A percentile compares a stretch with the other conserved stretches of the same genome.
These are phyloP conservation scores for Perkinsus olseni DNA, from an alignment of 169 alveolate species.

Conservation along the genomic window DNA sequence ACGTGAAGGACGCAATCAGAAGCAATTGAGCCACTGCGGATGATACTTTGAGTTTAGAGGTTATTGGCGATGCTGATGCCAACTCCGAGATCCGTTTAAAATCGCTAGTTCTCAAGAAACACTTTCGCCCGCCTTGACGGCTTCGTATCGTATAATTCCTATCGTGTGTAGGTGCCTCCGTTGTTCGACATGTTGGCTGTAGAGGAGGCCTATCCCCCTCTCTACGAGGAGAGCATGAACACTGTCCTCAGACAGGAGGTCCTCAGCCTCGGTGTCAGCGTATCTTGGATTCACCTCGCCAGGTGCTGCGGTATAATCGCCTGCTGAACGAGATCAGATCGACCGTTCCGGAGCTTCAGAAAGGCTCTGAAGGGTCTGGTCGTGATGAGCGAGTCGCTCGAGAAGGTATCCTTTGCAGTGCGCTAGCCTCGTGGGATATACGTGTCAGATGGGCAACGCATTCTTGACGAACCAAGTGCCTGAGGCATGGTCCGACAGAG, in stretches of 20 bases:
- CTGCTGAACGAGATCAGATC: slow-evolving; percentile 57
- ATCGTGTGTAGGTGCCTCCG: slow-evolving; percentile 39
- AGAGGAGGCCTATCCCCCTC: slow-evolving; percentile 67
- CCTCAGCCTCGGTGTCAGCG: slow-evolving; percentile 27
- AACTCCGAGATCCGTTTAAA: too few relatives aligned
- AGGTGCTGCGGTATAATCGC: slow-evolving; percentile 63
- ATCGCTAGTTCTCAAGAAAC: too few relatives aligned
- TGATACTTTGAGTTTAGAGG: too few relatives aligned
- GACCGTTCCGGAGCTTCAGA: slow-evolving; percentile 59
- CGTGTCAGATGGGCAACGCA: slow-evolving; percentile 51
- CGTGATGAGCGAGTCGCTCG: slow-evolving; percentile 82
- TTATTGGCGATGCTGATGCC: too few relatives aligned
- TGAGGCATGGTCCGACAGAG: slow-evolving; percentile 68
- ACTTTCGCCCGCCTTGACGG: too few relatives aligned
- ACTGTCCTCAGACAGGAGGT: slow-evolving; percentile 77
- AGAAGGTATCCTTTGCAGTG: slow-evolving; percentile 21
- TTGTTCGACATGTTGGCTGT: slow-evolving; percentile 65
- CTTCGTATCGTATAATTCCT: neutral
- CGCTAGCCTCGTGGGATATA: neutral
- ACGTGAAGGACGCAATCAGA: too few relatives aligned
- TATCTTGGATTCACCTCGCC: neutral
- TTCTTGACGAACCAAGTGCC: slow-evolving; percentile 79
- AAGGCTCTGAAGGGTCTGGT: slow-evolving; percentile 85
- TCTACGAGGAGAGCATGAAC: slow-evolving; percentile 75
- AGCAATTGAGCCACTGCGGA: too few relatives aligned